Conservation (phyloP, 805 yeast species). For the Zygotorulaspora sp. region DNA sequence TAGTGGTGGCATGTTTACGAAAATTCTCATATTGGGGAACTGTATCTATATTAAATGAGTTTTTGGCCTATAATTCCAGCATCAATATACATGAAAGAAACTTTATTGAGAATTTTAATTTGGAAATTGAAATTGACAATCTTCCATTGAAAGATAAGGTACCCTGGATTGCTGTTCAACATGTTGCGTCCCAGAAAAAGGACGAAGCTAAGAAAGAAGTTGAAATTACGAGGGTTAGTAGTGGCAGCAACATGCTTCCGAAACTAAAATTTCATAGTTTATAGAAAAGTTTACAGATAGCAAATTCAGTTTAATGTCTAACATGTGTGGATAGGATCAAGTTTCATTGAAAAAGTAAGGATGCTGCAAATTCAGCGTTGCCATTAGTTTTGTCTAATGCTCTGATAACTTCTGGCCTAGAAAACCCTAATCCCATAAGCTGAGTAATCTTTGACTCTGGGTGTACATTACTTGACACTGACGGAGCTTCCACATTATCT, state of each 20-base stretch:
- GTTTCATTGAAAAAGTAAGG: slow-evolving; percentile 50
- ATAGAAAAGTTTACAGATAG: too few species aligned
- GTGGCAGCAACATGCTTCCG: slow-evolving; percentile 24
- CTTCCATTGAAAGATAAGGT: slow-evolving; percentile 28
- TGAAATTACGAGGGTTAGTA: slow-evolving; percentile 17
- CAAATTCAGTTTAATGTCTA: too few species aligned
- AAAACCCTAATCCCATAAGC: slow-evolving; percentile 67
- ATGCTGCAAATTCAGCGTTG: slow-evolving; percentile 82
- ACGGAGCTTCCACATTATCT: slow-evolving; percentile 1
- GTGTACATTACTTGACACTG: slow-evolving; percentile 2
- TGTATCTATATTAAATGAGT: slow-evolving; percentile 83
- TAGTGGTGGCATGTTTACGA: slow-evolving; percentile 81
- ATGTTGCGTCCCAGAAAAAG: slow-evolving; percentile 12
- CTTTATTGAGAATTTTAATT: slow-evolving; percentile 76
- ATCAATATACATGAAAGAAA: slow-evolving; percentile 77
- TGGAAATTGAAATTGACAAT: slow-evolving; percentile 53
- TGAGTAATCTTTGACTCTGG: slow-evolving; percentile 42
- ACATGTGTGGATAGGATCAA: too few species aligned
- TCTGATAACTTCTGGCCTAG: slow-evolving; percentile 52
- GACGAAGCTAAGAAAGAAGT: slow-evolving; percentile 3
- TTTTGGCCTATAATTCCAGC: slow-evolving; percentile 66
- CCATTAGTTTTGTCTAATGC: slow-evolving; percentile 70
- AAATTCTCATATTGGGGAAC: slow-evolving; percentile 84
- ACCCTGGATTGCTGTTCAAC: slow-evolving; percentile 33
- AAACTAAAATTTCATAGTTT: slow-evolving; percentile 27